phyloP scores from a whole-genome alignment of 2,329 filamentous ascomycete genomes.

The Verticillium zaregamsianum region DNA sequence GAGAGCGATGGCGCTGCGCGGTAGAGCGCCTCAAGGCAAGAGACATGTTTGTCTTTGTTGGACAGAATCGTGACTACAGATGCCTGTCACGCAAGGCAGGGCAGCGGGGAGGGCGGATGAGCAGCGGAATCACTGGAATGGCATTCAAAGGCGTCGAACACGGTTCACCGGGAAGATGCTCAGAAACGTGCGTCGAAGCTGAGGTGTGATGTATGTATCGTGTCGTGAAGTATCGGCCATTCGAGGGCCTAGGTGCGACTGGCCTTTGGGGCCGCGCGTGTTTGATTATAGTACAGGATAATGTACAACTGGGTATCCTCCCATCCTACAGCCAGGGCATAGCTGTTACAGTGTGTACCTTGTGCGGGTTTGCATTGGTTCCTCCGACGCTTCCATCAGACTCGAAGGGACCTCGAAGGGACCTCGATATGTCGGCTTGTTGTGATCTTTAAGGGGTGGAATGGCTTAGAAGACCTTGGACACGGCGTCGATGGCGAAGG shows the following conservation, averaged over 20 bases:
- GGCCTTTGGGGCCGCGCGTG: not conserved
- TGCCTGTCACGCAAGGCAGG: not conserved
- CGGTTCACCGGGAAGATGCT: not conserved
- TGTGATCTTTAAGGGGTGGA: not conserved
- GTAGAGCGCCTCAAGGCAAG: not conserved
- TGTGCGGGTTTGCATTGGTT: not conserved
- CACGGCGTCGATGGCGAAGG: slow-evolving; percentile 53
- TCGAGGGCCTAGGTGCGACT: not conserved
- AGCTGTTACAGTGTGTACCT: not conserved
- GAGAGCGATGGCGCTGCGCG: slow-evolving; percentile 42
- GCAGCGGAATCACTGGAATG: not conserved
- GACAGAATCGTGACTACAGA: not conserved
- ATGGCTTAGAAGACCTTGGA: slow-evolving; percentile 36
- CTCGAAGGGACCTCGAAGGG: not conserved
- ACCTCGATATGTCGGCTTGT: not conserved
- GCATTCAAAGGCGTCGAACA: not conserved
- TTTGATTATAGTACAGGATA: slow-evolving; percentile 9
- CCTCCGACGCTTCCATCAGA: not conserved
- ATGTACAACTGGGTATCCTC: slow-evolving; percentile 10
- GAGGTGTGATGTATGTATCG: not conserved
- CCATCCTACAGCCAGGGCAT: not conserved
- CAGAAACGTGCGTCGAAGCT: not conserved
- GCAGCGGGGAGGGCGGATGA: not conserved
- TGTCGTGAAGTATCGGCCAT: not conserved
- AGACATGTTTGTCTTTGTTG: not conserved